These are phyloP conservation scores for Camelina hispida DNA, from an alignment of 345 rosid species.

Conservation along the genomic window DNA sequence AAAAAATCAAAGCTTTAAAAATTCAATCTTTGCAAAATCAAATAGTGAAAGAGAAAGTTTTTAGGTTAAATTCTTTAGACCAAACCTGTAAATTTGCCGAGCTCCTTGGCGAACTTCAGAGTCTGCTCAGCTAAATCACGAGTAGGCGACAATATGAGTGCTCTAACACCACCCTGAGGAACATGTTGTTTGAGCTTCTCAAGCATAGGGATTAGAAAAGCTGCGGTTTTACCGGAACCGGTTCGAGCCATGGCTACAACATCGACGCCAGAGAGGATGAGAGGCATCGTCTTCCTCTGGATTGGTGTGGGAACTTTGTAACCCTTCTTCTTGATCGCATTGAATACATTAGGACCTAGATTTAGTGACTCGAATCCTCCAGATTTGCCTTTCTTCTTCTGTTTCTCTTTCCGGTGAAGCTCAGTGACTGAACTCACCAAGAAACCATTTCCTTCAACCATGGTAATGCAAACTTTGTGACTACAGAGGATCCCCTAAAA, in stretches of 20 bases:
- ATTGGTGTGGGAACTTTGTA: conserved; percentile 95
- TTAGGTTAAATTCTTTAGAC: conserved; percentile 1
- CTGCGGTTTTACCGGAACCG: conserved; percentile 97
- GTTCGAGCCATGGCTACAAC: conserved; percentile 99
- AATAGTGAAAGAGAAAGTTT: not conserved
- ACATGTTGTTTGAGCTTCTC: conserved; percentile 80
- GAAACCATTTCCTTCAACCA: conserved; percentile 39
- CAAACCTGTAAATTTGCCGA: conserved; percentile 81
- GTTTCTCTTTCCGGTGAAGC: conserved; percentile 68
- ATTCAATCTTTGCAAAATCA: not conserved
- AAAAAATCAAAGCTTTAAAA: not conserved
- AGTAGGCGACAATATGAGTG: conserved; percentile 89
- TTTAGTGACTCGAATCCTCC: conserved; percentile 96
- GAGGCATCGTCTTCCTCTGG: conserved; percentile 97
- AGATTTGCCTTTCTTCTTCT: conserved; percentile 85
- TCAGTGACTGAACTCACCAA: conserved; percentile 80
- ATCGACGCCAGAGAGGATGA: conserved; percentile 87
- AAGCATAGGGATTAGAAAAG: conserved; percentile 91
- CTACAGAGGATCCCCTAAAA: conserved; percentile 4
- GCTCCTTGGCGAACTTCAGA: conserved; percentile 88
- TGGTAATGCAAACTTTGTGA: conserved; percentile 15
- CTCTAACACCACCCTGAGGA: conserved; percentile 84
- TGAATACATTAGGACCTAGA: conserved; percentile 69
- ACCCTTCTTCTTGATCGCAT: conserved; percentile 84
- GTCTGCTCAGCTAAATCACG: conserved; percentile 97